Evolutionary conservation across 2,329 filamentous ascomycete genomes (phyloP).

Genomic region (Cladophialophora yegresii): DNA sequence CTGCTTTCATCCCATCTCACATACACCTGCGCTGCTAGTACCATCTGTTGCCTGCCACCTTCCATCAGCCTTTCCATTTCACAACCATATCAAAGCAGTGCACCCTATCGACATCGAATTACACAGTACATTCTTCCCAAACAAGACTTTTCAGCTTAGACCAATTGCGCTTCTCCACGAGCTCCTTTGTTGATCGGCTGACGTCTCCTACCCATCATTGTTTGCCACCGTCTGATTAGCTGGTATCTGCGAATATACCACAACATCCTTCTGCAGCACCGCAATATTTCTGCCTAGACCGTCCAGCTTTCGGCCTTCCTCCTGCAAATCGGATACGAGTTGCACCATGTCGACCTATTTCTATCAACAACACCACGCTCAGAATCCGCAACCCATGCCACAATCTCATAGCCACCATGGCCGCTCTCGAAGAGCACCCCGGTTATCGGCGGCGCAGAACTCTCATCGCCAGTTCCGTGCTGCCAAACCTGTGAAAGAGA

Average conservation of each 20-base stretch:
- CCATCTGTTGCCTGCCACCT: slow-evolving; percentile 13
- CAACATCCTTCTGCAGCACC: slow-evolving; percentile 13
- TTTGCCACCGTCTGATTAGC: slow-evolving; percentile 34
- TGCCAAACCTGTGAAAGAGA: slow-evolving; percentile 82
- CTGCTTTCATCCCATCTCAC: slow-evolving; percentile 19
- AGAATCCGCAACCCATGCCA: slow-evolving; percentile 49
- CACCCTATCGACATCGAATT: slow-evolving; percentile 7
- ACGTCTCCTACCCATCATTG: slow-evolving; percentile 19
- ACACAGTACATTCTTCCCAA: slow-evolving; percentile 19
- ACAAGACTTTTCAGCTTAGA: slow-evolving; percentile 19
- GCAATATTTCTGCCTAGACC: slow-evolving; percentile 10
- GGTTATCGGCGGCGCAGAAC: slow-evolving; percentile 78
- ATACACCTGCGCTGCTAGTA: slow-evolving; percentile 12
- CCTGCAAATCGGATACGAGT: slow-evolving; percentile 25
- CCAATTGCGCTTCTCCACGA: slow-evolving; percentile 8
- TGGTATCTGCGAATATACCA: slow-evolving; percentile 9
- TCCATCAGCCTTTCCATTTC: slow-evolving; percentile 17
- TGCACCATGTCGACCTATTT: slow-evolving; percentile 52
- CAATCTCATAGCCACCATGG: slow-evolving; percentile 58
- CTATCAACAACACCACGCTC: slow-evolving; percentile 56
- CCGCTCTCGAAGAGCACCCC: slow-evolving; percentile 80
- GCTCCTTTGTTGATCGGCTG: slow-evolving; percentile 23
- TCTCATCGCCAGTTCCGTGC: slow-evolving; percentile 83
- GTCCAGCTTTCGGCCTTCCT: slow-evolving; percentile 9
- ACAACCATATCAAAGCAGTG: slow-evolving; percentile 6